Conservation (phyloP, 2,329 filamentous ascomycete genomes). For the Neopestalotiopsis rosae region DNA sequence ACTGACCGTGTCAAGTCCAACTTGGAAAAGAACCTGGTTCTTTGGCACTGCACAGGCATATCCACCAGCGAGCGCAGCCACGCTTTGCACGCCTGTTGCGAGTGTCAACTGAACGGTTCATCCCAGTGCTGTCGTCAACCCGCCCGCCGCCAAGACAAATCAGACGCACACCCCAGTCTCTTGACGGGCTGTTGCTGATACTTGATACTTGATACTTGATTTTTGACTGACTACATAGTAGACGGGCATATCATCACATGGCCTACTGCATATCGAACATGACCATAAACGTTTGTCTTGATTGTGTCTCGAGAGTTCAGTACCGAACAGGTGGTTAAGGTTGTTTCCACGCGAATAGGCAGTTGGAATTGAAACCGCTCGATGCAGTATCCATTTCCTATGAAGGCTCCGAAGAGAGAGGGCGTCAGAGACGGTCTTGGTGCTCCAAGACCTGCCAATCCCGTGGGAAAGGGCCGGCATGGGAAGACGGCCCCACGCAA, state of each 20-base stretch:
- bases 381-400: constrained; percentile 7
- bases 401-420: not conserved
- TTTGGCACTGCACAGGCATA: not conserved
- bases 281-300: not conserved
- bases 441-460: constrained; percentile 12
- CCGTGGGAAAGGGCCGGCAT: constrained; percentile 14
- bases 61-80: not conserved
- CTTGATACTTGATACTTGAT: not conserved
- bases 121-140: constrained; percentile 8
- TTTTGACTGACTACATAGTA: not conserved
- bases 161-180: constrained; percentile 5
- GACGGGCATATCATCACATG: constrained; percentile 7
- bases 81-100: not conserved
- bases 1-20: not conserved
- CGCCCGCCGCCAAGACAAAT: constrained; percentile 4
- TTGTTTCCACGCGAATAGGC: constrained; percentile 11
- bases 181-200: not conserved
- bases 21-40: not conserved
- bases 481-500: constrained; percentile 10
- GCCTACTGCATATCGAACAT: not conserved
- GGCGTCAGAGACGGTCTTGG: not conserved
- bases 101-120: not conserved
- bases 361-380: not conserved
- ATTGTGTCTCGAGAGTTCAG: not conserved
- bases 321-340: constrained; percentile 5